A percentile compares a stretch with the other conserved stretches of the same genome.
Conservation (phyloP, 768 basidiomycete genomes). For the Termitomyces heimii region DNA sequence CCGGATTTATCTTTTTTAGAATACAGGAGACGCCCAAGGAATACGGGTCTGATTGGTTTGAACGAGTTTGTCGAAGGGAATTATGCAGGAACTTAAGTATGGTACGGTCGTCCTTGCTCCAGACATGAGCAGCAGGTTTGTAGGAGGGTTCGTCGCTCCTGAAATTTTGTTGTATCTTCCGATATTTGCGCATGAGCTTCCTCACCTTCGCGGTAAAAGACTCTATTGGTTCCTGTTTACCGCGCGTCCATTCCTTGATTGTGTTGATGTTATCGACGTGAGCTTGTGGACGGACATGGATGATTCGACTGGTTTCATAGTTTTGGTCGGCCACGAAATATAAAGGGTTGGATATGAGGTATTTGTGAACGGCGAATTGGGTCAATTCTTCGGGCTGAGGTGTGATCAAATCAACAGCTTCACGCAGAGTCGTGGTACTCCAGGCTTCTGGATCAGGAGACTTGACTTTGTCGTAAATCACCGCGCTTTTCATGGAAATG, state of each 20-base stretch:
- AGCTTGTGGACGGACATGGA: constrained; percentile 57
- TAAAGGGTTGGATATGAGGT: constrained; percentile 47
- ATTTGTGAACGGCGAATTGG: constrained; percentile 54
- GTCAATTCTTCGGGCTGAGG: constrained; percentile 25
- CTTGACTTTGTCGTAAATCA: constrained; percentile 42
- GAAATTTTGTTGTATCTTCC: constrained; percentile 22
- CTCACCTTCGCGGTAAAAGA: constrained; percentile 48
- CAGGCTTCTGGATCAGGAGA: constrained; percentile 45
- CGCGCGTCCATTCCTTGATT: constrained; percentile 44
- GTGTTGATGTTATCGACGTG: constrained; percentile 46
- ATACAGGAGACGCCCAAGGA: constrained; percentile 44
- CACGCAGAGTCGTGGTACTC: constrained; percentile 44
- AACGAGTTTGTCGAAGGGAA: constrained; percentile 41
- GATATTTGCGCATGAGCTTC: constrained; percentile 29
- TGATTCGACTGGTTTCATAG: constrained; percentile 44
- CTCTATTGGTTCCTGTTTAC: constrained; percentile 31
- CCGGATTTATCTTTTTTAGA: constrained; percentile 47
- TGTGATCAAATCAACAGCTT: constrained; percentile 44
- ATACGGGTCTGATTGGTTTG: constrained; percentile 62
- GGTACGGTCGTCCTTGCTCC: constrained; percentile 45
- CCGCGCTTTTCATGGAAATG: constrained; percentile 19
- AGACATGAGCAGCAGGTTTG: constrained; percentile 25
- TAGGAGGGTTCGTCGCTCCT: constrained; percentile 25
- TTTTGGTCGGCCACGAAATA: constrained; percentile 47
- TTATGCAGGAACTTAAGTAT: constrained; percentile 57